Percentiles rank a stretch among this genome's conserved stretches.
phyloP scores from a whole-genome alignment of 768 basidiomycete genomes.

The Lactarius vividus region DNA sequence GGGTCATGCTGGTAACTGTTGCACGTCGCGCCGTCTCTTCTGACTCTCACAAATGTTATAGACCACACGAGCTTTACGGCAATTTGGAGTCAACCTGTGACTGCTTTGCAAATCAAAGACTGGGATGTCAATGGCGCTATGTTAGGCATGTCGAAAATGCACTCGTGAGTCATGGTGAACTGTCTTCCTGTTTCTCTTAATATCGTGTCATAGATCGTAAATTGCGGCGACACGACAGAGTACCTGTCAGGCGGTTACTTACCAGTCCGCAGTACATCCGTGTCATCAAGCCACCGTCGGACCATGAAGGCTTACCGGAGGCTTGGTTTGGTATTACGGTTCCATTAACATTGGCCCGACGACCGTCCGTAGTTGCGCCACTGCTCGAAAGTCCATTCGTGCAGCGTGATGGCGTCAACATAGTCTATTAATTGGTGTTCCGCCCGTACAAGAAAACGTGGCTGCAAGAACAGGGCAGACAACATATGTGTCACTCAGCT shows the following conservation, averaged over 20 bases:
- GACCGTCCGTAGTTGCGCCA: conserved; percentile 33
- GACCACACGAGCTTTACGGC: conserved; percentile 38
- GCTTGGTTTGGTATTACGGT: conserved; percentile 39
- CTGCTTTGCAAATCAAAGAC: conserved; percentile 38
- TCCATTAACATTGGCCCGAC: conserved; percentile 36
- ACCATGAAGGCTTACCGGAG: conserved; percentile 37
- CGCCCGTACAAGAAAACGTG: conserved; percentile 35
- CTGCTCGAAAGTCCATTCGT: conserved; percentile 35
- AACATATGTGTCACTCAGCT: conserved; percentile 34
- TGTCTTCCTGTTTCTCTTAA: background rate
- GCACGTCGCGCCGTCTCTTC: background rate
- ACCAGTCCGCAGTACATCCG: conserved; percentile 40
- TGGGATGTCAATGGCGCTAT: conserved; percentile 39
- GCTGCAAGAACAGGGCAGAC: conserved; percentile 34
- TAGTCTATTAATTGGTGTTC: conserved; percentile 31
- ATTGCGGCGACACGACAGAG: conserved; percentile 38
- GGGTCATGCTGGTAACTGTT: conserved; percentile 36
- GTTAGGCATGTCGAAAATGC: conserved; percentile 38
- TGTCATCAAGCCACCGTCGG: conserved; percentile 38
- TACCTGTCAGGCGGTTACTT: conserved; percentile 39
- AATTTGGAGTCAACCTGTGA: conserved; percentile 40
- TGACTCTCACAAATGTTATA: conserved; percentile 13
- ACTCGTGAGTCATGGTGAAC: conserved; percentile 30
- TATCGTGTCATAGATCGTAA: conserved; percentile 38
- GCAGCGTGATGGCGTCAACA: conserved; percentile 34